These are phyloP conservation scores for Fusarium avenaceum DNA, from an alignment of 2,329 filamentous ascomycete genomes.

Conservation along the genomic window DNA sequence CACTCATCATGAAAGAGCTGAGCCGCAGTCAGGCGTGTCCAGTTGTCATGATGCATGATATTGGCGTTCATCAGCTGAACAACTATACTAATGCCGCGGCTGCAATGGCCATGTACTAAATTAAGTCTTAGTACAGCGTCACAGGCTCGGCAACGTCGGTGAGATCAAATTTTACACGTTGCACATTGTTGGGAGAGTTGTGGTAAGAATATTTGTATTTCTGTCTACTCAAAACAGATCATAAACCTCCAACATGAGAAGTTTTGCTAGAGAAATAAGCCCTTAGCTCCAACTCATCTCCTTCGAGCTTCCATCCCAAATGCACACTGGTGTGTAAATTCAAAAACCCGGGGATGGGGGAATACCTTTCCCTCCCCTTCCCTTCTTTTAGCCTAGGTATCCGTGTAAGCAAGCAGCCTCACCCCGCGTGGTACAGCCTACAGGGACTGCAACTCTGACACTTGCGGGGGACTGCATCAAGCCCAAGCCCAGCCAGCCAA, in stretches of 20 bases:
- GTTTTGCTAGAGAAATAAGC: not conserved
- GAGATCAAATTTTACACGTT: not conserved
- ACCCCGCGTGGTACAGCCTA: conserved; percentile 32
- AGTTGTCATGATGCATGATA: conserved; percentile 24
- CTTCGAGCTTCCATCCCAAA: conserved; percentile 4
- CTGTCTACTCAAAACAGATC: conserved; percentile 10
- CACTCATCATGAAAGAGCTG: conserved; percentile 16
- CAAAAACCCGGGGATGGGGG: conserved; percentile 21
- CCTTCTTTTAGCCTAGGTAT: conserved; percentile 35
- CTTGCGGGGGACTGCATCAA: conserved; percentile 43
- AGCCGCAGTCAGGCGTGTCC: conserved; percentile 1
- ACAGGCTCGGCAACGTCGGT: not conserved
- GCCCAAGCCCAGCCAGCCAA: conserved; percentile 18
- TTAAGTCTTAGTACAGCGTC: not conserved
- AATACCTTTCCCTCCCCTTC: conserved; percentile 25
- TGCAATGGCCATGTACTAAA: not conserved
- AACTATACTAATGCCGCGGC: not conserved
- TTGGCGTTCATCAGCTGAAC: not conserved
- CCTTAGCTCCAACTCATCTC: conserved; percentile 1
- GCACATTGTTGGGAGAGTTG: not conserved
- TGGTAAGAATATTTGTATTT: conserved; percentile 12
- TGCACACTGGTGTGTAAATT: conserved; percentile 7
- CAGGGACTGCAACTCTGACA: conserved; percentile 44
- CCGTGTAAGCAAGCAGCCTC: conserved; percentile 36
- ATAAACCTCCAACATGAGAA: not conserved